Evolutionary conservation across 768 basidiomycete species (phyloP), one percentile per base, ranked within the genome.

Genomic region (Coprinopsis strossmayeri): DNA sequence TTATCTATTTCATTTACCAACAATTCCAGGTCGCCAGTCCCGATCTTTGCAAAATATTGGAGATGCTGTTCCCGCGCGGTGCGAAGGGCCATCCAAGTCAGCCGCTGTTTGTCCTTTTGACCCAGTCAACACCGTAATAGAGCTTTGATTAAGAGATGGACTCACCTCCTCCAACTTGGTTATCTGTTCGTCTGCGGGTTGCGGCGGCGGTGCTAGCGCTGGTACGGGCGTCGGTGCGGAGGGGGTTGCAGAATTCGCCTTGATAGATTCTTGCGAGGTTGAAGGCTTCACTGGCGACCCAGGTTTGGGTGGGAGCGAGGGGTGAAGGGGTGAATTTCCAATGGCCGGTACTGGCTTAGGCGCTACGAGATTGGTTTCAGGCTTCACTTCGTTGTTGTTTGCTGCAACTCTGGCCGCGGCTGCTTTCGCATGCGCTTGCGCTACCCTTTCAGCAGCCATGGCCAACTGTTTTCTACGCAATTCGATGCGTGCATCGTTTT

Each of bases 11-110:
- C 77, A 39, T 69, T 63, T 5, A 64, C 64, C 30, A 79, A 72
- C 15, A 70, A 55, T 42, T 74, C 73, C 52, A 93, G 68, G 52
- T 91, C 87, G 5, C 87, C 88, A 4, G 80, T 81, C 15, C 86
- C 87, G 52, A 91, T 90, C 68, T 80, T 84, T n/a, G 81, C 77
- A 54, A 92, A 91, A 55, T 88, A 81, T 53, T 82, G 78, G 34
- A 91, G 61, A 62, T 91, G 69, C 50, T 76, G 74, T 55, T 87
- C 82, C 30, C 89, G 83, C 46, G 86, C 80, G 34, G 79, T 76
- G 17, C 90, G 84, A 50, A 92, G 73, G 5, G 84, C 85, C 15
- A 91, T 73, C 90, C 91, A 93, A 3, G 87, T 70, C 73, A 81
- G 79, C 2, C 85, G 78, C 52, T 82, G 77, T 56, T 89, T 87